Conservation (phyloP, 1,284 basidiomycete species). For the Cutaneotrichosporon mucoides region DNA sequence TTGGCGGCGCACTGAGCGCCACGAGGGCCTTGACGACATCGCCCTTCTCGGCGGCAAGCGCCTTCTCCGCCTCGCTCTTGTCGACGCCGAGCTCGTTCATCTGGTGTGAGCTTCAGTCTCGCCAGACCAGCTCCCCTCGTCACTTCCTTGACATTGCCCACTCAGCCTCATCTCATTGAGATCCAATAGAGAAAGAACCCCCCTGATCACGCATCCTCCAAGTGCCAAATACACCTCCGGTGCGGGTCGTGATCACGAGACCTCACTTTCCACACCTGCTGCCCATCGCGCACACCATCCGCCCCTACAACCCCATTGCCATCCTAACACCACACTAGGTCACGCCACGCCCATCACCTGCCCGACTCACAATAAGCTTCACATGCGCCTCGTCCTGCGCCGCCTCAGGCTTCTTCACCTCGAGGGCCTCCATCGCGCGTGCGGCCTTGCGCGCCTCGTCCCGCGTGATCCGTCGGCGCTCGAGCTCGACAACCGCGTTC, state of each 20-base stretch:
- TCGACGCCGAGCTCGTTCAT: constrained; percentile 34
- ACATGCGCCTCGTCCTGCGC: constrained; percentile 35
- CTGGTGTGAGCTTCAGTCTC: constrained; percentile 18
- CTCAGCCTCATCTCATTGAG: too few relatives aligned
- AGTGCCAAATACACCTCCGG: too few relatives aligned
- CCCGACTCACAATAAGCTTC: constrained; percentile 36
- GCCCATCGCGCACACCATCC: too few relatives aligned
- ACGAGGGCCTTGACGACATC: constrained; percentile 41
- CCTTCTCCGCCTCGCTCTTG: constrained; percentile 31
- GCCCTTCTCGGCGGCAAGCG: constrained; percentile 33
- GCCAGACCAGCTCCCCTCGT: neutral
- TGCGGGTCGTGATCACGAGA: too few relatives aligned
- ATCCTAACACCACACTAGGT: too few relatives aligned
- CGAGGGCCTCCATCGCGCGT: constrained; percentile 38
- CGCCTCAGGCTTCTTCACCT: constrained; percentile 20
- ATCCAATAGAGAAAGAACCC: too few relatives aligned
- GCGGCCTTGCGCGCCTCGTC: constrained; percentile 42
- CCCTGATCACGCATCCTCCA: too few relatives aligned
- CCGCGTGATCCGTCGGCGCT: constrained; percentile 33
- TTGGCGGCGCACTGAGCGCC: constrained; percentile 20
- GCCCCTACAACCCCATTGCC: too few relatives aligned
- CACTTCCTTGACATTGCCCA: neutral
- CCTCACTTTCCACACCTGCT: too few relatives aligned
- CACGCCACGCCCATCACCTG: too few relatives aligned
- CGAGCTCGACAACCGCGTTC: constrained; percentile 36